Evolutionary conservation across 2,329 filamentous ascomycete genomes (phyloP).

Genomic region (Colletotrichum sp.): DNA sequence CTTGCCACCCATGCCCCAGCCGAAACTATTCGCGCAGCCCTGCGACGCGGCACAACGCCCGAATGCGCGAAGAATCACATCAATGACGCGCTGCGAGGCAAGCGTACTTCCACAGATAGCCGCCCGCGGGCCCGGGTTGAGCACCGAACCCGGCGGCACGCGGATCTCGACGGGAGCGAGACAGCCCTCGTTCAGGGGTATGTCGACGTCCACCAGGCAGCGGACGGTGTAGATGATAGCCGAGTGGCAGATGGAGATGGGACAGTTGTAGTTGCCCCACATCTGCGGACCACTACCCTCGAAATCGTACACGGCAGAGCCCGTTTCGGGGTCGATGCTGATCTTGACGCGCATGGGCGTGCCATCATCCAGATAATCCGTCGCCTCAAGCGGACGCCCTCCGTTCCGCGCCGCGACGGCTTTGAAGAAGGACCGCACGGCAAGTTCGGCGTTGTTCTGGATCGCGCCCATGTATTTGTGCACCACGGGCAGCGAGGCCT

Average conservation of each 20-base stretch:
- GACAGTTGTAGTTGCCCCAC: constrained; percentile 40
- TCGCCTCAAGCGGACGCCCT: constrained; percentile 21
- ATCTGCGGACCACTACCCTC: constrained; percentile 37
- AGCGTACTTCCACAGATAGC: constrained; percentile 66
- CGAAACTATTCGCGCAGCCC: constrained; percentile 36
- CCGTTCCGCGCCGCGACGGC: constrained; percentile 18
- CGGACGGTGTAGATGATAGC: constrained; percentile 44
- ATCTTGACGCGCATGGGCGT: constrained; percentile 37
- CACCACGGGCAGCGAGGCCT: constrained; percentile 35
- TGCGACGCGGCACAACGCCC: constrained; percentile 29
- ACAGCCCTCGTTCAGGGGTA: constrained; percentile 45
- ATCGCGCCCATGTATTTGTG: constrained; percentile 46
- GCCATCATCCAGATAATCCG: constrained; percentile 42
- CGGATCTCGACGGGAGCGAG: constrained; percentile 36
- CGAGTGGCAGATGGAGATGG: constrained; percentile 39
- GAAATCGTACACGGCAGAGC: constrained; percentile 41
- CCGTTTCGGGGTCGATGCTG: constrained; percentile 31
- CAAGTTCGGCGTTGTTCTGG: constrained; percentile 43
- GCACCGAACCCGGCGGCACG: constrained; percentile 35
- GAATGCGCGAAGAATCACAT: constrained; percentile 36
- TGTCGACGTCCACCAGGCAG: constrained; percentile 37
- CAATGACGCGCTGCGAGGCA: constrained; percentile 37
- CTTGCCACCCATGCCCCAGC: constrained; percentile 37
- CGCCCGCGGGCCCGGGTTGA: constrained; percentile 35
- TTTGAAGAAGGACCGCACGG: constrained; percentile 35